Percentiles rank a stretch among this genome's conserved stretches.
phyloP scores from a whole-genome alignment of 495 filamentous ascomycete species.

The Penicillium lividum region DNA sequence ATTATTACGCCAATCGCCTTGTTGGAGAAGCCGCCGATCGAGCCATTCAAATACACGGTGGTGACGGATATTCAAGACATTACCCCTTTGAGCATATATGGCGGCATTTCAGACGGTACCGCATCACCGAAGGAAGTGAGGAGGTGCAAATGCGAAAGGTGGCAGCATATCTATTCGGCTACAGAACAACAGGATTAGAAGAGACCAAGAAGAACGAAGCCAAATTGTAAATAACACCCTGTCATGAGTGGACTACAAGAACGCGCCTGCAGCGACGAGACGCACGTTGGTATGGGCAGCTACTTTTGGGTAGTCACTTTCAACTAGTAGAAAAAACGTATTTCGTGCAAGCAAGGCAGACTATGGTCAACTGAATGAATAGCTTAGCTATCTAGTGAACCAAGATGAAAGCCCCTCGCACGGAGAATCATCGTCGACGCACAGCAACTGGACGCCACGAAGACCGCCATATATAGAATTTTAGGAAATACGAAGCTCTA shows the following conservation, averaged over 20 bases:
- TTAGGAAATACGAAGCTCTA: no score
- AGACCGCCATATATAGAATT: no score
- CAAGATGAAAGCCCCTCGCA: no score
- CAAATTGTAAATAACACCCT: not conserved
- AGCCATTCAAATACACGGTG: constrained; percentile 1
- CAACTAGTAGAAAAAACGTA: no score
- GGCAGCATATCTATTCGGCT: constrained; percentile 1
- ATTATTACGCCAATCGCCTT: not conserved
- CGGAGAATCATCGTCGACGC: no score
- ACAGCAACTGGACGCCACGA: no score
- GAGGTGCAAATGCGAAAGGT: constrained; percentile 1
- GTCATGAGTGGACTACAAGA: not conserved
- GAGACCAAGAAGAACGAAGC: not conserved
- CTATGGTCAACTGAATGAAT: no score
- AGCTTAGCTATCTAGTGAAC: no score
- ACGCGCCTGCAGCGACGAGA: no score
- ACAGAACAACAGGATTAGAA: not conserved
- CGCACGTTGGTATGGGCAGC: no score
- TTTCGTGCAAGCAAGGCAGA: no score
- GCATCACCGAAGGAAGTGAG: constrained; percentile 1
- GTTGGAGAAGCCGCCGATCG: not conserved
- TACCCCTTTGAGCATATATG: constrained; percentile 1
- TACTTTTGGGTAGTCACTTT: no score
- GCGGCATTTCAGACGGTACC: constrained; percentile 3
- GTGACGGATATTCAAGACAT: not conserved